Evolutionary conservation across 2,329 filamentous ascomycete genomes (phyloP), one percentile per base, ranked within the genome.

Genomic region (Apiospora pterosperma): DNA sequence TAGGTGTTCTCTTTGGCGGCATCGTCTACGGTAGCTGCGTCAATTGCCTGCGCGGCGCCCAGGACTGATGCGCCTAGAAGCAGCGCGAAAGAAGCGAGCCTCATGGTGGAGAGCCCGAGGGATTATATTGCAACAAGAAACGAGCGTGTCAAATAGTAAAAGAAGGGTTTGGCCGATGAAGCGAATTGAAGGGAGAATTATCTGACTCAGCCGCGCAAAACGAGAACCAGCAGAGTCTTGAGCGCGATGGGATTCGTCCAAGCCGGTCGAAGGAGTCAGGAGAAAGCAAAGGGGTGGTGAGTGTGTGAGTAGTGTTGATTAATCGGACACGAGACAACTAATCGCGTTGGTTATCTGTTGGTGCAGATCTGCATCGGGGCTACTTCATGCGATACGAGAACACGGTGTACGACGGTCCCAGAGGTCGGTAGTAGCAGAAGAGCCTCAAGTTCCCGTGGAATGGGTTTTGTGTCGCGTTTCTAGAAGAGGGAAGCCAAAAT

Each of bases 11-110:
- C 77, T 36, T 71, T 73, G 61, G 74, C 73, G 38, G 71, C 72
- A 63, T 79, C 77, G 11, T 79, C 76, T 41, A 78, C 79, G 11
- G 75, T 76, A 59, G 81, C 76, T 44, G 77, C 75, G 58, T 69
- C 73, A 65, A 71, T 68, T 64, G 69, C 70, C 68, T 75, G 74
- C 41, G 79, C 78, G 59, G 76, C 73, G 61, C 79, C 80, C 59
- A 81, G 69, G 60, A 77, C 75, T 62, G 78, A 76, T 38, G 78
- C 78, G 75, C 82, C 79, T 65, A 87, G 76, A 62, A 87, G 73
- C 69, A 84, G 75, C 66, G 83, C 74, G 63, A 81, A 71, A 62
- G 77, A 76, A 63, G 75, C 74, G 68, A 82, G 75, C 77, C 79
- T 80, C 82, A 84, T 84, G 73, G 71, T 69, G 60, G 31, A 62